phyloP scores from a whole-genome alignment of 2,329 filamentous ascomycete genomes.

The Alternaria sp. region DNA sequence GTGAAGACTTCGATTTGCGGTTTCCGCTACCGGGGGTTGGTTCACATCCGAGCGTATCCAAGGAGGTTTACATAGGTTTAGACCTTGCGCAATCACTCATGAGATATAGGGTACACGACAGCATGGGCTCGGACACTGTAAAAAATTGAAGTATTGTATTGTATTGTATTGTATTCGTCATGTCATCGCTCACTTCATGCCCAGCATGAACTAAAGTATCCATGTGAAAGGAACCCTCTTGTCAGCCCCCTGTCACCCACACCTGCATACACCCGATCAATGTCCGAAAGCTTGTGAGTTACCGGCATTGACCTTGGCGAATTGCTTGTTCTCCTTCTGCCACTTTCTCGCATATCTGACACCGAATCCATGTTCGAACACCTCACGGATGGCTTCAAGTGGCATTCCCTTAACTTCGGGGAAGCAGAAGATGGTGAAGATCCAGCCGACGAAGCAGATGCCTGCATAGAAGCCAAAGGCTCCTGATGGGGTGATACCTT shows the following conservation, averaged over 20 bases:
- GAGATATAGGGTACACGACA: not conserved
- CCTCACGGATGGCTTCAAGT: conserved; percentile 47
- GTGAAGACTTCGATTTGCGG: not conserved
- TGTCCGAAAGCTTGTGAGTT: conserved; percentile 35
- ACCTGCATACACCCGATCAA: conserved; percentile 2
- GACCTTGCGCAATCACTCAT: not conserved
- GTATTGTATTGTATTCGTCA: not conserved
- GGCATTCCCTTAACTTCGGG: conserved; percentile 50
- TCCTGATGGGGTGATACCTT: conserved; percentile 48
- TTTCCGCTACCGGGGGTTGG: not conserved
- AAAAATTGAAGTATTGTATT: not conserved
- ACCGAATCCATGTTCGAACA: conserved; percentile 50
- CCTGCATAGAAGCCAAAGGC: conserved; percentile 53
- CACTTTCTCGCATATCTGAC: conserved; percentile 47
- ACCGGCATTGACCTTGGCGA: conserved; percentile 39
- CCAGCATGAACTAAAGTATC: not conserved
- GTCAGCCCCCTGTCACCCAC: not conserved
- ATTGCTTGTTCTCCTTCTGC: conserved; percentile 51
- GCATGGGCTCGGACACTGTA: not conserved
- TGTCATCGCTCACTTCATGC: not conserved
- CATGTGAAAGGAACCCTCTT: not conserved
- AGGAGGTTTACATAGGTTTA: not conserved
- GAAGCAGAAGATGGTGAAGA: conserved; percentile 50
- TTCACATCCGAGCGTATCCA: not conserved
- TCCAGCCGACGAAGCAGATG: conserved; percentile 50